These are phyloP conservation scores for Viridothelium virens DNA, from an alignment of 495 filamentous ascomycete genomes.

Conservation along the genomic window DNA sequence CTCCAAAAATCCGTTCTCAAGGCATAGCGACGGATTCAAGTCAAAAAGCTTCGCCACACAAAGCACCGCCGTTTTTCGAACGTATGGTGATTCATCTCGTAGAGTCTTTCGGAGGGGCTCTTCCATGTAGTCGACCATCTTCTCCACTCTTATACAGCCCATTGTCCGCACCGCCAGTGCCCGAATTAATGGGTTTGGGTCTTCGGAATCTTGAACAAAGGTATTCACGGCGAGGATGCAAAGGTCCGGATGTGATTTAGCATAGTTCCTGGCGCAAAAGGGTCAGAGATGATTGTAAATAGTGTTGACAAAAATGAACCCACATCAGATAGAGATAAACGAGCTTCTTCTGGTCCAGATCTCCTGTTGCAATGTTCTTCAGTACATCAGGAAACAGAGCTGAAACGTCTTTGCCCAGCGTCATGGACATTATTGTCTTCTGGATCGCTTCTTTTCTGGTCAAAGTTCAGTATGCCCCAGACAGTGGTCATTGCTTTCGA, in stretches of 20 bases:
- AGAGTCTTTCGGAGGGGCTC: constrained; percentile 94
- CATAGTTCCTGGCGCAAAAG: constrained; percentile 74
- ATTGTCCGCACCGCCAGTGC: constrained; percentile 97
- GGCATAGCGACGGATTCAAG: constrained; percentile 78
- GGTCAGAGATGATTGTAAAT: background rate
- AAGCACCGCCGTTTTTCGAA: constrained; percentile 95
- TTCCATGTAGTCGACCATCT: constrained; percentile 99
- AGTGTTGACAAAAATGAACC: constrained; percentile 27
- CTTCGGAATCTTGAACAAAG: constrained; percentile 98
- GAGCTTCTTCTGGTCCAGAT: constrained; percentile 98
- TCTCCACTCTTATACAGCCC: constrained; percentile 97
- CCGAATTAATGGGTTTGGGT: constrained; percentile 92
- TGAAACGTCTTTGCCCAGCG: constrained; percentile 95
- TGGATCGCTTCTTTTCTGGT: constrained; percentile 92
- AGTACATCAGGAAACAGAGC: constrained; percentile 95
- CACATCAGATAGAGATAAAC: constrained; percentile 98
- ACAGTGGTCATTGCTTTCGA: background rate
- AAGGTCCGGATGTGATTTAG: constrained; percentile 97
- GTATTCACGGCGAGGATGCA: constrained; percentile 99
- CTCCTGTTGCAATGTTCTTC: constrained; percentile 94
- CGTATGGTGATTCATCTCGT: constrained; percentile 94
- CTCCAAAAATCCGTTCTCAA: constrained; percentile 95
- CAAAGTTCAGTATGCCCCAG: constrained; percentile 1
- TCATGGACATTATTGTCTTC: constrained; percentile 99
- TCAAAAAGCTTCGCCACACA: constrained; percentile 98